Conservation (phyloP, 352 stramenopile genomes). For the Phytophthora pluvialis region DNA sequence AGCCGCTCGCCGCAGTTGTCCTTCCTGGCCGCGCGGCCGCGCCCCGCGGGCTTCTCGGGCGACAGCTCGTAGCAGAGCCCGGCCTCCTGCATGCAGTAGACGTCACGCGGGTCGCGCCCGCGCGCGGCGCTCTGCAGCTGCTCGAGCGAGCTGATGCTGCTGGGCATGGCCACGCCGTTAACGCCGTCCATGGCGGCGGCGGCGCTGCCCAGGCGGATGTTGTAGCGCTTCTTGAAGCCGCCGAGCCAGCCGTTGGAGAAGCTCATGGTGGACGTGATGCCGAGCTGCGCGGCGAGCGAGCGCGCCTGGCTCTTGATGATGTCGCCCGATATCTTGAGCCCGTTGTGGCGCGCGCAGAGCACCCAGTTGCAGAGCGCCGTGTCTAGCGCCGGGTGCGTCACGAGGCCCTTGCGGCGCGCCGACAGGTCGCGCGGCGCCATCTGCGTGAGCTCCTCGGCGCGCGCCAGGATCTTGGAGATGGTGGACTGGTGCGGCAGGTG, state of each 20-base stretch:
- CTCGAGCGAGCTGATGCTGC: conserved; percentile 25
- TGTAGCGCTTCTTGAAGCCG: conserved; percentile 71
- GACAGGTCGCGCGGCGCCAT: conserved; percentile 55
- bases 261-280: conserved; percentile 51
- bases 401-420: conserved; percentile 44
- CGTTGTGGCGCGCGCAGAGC: conserved; percentile 50
- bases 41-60: conserved; percentile 50
- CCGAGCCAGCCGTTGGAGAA: conserved; percentile 75
- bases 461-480: conserved; percentile 70
- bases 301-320: conserved; percentile 70
- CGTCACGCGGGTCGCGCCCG: conserved; percentile 51
- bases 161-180: conserved; percentile 16
- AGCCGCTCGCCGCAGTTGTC: conserved; percentile 38
- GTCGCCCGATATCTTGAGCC: conserved; percentile 60
- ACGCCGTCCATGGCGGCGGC: conserved; percentile 31
- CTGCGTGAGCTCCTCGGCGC: conserved; percentile 49
- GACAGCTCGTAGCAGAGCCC: conserved; percentile 59
- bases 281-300: conserved; percentile 45
- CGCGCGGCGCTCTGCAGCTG: conserved; percentile 47
- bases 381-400: conserved; percentile 65
- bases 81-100: conserved; percentile 68
- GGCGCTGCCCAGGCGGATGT: conserved; percentile 50
- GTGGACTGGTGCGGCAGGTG: conserved; percentile 67
- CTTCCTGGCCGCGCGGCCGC: conserved; percentile 28
- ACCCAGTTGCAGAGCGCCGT: conserved; percentile 72